Evolutionary conservation across 2,329 filamentous ascomycete genomes (phyloP).

Genomic region (Hymenoscyphus infarciens): DNA sequence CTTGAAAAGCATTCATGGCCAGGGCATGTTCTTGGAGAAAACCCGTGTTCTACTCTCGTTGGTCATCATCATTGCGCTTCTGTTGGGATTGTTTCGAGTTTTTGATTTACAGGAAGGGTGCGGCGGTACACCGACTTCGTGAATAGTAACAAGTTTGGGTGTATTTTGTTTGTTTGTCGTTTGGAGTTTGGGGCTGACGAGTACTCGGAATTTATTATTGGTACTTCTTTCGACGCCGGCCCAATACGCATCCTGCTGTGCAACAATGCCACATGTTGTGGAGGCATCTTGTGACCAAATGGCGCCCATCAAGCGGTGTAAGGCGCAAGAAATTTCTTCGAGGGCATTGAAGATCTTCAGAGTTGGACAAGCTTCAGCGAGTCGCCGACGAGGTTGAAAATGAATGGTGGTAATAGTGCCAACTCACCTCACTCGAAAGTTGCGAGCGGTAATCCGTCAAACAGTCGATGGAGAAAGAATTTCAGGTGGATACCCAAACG

Average conservation of each 20-base stretch:
- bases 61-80: background rate
- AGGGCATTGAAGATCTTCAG: background rate
- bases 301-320: background rate
- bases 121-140: background rate
- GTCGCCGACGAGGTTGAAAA: background rate
- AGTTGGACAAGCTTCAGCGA: background rate
- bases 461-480: background rate
- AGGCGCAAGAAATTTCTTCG: background rate
- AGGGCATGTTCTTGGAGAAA: background rate
- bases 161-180: background rate
- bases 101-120: background rate
- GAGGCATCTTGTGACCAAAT: background rate
- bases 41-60: background rate
- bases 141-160: background rate
- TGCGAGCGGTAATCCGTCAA: background rate
- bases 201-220: background rate
- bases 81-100: background rate
- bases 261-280: background rate
- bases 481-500: background rate
- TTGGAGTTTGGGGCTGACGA: background rate
- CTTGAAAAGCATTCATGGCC: background rate
- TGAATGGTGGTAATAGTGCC: background rate
- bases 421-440: background rate
- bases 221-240: background rate
- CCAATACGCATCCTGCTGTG: background rate